phyloP scores from a whole-genome alignment of 768 basidiomycete genomes.

The Suillus subalutaceus region DNA sequence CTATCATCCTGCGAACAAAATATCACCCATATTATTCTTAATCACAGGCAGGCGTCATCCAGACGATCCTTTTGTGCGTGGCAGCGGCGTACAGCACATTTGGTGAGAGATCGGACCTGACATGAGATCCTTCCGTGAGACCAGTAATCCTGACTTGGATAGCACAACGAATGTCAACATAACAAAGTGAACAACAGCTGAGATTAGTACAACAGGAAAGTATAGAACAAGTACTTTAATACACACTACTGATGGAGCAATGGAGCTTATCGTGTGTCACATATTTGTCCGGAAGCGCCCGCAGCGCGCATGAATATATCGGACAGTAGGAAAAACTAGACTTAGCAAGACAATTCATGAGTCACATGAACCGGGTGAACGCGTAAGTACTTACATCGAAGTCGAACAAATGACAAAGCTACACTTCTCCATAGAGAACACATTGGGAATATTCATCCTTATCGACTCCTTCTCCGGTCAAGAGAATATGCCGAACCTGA shows the following conservation, averaged over 20 bases:
- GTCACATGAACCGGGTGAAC: too few relatives aligned
- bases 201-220: background rate
- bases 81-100: background rate
- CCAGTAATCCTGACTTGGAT: background rate
- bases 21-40: background rate
- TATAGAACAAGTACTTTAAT: background rate
- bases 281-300: background rate
- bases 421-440: slow-evolving; percentile 56
- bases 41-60: background rate
- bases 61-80: background rate
- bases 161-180: background rate
- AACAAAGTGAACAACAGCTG: background rate
- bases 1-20: background rate
- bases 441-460: slow-evolving; percentile 57
- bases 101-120: background rate
- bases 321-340: background rate
- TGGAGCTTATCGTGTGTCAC: background rate
- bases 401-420: background rate
- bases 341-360: background rate
- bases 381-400: background rate
- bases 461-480: slow-evolving; percentile 64
- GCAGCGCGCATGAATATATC: background rate
- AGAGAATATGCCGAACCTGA: slow-evolving; percentile 79
- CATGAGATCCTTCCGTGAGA: background rate
- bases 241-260: slow-evolving; percentile 1